Evolutionary conservation across 345 rosid genomes (phyloP), one percentile per base, ranked within the genome.

Genomic region (Arabidopsis arenosa): DNA sequence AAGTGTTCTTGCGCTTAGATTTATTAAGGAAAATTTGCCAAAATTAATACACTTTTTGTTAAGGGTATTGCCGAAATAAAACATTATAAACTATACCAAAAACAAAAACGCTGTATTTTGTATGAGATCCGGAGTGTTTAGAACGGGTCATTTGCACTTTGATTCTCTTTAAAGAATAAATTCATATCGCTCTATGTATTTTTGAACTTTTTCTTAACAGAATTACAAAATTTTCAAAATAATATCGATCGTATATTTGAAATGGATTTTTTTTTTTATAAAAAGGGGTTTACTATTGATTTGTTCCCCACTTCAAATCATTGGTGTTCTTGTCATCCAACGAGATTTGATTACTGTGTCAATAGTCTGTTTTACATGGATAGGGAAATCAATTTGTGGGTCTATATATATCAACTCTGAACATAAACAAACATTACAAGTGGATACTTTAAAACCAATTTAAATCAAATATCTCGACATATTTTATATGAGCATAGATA

Each of bases 301-400:
- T 5, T 58, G 43, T 35, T 35, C 28, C 62, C 43, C 43, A 57
- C 63, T 57, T 58, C 63, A 33, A 59, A 37, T 59, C 64, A 10
- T 36, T 36, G 45, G 45, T 36, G 47, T 39, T 39, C 48, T 37
- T 59, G 44, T 59, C 43, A 35, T 58, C 45, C 45, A 18, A 59
- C 15, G 45, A 36, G 45, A 59, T 59, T 36, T 59, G 30, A 35
- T 59, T 8, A 6, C n/a, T 17, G 45, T 36, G 45, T 9, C 64
- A 10, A 59, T 18, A 37, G 18, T 32, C 40, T 56, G 40, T 2
- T 37, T 37, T 59, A 59, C 45, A 36, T 37, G 45, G 30, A 17
- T 37, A 36, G 30, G 8, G 64, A 59, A 59, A 59, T 59, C 45
- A 37, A 37, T 37, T 18, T 39, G 32, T 37, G 32, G 47, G 5